Evolutionary conservation across 2,329 filamentous ascomycete species (phyloP).

Genomic region (Aspergillus sp.): DNA sequence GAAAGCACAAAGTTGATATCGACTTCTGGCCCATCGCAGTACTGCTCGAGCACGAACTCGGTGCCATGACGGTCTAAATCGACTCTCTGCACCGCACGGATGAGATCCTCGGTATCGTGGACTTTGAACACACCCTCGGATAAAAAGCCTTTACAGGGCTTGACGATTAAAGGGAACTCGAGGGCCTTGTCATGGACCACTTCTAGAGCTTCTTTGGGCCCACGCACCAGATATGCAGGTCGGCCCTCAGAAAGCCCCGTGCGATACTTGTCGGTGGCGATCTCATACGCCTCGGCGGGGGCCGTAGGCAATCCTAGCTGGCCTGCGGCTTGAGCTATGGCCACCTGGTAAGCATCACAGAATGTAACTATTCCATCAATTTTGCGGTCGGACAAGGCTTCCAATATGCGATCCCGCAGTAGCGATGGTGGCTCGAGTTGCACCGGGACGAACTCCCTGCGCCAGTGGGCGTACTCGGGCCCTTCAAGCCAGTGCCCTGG

Average conservation of each 20-base stretch:
- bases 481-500: no score
- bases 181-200: not conserved
- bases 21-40: conserved; percentile 17
- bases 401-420: no score
- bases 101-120: not conserved
- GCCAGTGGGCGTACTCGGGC: no score
- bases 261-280: not conserved
- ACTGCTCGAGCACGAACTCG: conserved; percentile 10
- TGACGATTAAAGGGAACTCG: not conserved
- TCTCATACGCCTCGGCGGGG: not conserved
- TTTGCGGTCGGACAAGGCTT: no score
- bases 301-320: not conserved
- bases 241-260: not conserved
- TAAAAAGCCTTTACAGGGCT: not conserved
- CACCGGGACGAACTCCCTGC: no score
- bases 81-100: not conserved
- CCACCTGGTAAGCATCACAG: not conserved
- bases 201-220: not conserved
- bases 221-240: not conserved
- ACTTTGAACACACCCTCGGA: not conserved
- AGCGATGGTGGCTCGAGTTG: no score
- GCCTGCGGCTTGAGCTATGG: not conserved
- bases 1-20: conserved; percentile 18
- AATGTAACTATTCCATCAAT: not conserved
- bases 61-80: not conserved